Percentiles rank a stretch among this genome's conserved stretches.
Conservation (phyloP, 306 rosid species). For the Purshia tridentata region DNA sequence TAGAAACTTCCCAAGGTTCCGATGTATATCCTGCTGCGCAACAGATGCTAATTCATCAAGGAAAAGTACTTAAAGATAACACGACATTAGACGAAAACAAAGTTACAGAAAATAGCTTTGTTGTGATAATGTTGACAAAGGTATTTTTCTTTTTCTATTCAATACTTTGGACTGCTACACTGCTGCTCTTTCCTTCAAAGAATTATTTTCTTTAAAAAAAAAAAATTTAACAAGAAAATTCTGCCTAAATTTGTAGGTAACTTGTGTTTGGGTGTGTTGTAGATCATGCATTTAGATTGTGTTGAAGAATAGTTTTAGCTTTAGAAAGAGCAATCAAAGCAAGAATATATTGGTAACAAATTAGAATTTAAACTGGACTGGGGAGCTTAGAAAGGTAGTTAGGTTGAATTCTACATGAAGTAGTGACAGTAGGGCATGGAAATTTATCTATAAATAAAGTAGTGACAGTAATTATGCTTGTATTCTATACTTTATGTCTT, state of each 20-base stretch:
- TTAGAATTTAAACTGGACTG: not conserved
- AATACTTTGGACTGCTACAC: not conserved
- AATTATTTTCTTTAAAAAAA: not conserved
- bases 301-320: slow-evolving; percentile 1
- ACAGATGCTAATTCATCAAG: slow-evolving; percentile 95
- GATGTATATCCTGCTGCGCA: slow-evolving; percentile 82
- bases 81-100: slow-evolving; percentile 78
- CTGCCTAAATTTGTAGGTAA: not conserved
- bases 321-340: not conserved
- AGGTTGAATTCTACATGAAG: not conserved
- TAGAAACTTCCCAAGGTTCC: slow-evolving; percentile 73
- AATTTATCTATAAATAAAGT: not conserved
- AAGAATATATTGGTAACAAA: not conserved
- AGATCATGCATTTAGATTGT: not conserved
- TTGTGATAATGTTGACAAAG: slow-evolving; percentile 92
- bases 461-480: not conserved
- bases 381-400: not conserved
- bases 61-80: slow-evolving; percentile 81
- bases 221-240: not conserved
- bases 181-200: not conserved
- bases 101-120: slow-evolving; percentile 82
- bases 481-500: not conserved
- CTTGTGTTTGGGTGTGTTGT: not conserved
- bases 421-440: not conserved
- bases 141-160: slow-evolving; percentile 31